Percentiles rank a stretch among this genome's conserved stretches.
phyloP scores from a whole-genome alignment of 306 rosid genomes.

The Parietaria judaica region DNA sequence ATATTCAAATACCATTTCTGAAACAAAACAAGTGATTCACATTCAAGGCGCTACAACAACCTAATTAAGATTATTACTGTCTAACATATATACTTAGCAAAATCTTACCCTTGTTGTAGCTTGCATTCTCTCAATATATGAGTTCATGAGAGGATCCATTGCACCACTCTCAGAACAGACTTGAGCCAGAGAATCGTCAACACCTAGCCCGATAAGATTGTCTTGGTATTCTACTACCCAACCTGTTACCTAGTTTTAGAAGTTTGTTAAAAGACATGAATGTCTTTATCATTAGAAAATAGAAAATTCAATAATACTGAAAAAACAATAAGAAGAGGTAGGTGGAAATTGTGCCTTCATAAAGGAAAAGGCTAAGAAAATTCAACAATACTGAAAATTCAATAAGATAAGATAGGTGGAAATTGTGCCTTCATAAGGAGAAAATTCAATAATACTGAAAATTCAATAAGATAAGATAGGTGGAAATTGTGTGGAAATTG shows the following conservation, averaged over 20 bases:
- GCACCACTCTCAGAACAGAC: constrained; percentile 99
- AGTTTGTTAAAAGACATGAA: constrained; percentile 4
- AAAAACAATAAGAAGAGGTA: background rate
- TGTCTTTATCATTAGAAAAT: background rate
- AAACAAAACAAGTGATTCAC: constrained; percentile 18
- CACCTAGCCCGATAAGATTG: constrained; percentile 81
- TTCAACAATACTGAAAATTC: background rate
- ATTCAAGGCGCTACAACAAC: background rate
- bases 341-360: background rate
- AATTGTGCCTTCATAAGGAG: no score
- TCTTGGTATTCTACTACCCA: constrained; percentile 99
- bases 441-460: no score
- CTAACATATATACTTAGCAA: background rate
- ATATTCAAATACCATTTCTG: constrained; percentile 99
- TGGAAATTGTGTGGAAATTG: no score
- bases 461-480: no score
- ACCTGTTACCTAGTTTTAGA: constrained; percentile 68
- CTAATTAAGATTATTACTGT: background rate
- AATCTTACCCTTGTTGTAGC: constrained; percentile 81
- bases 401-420: background rate
- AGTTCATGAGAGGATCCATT: constrained; percentile 97
- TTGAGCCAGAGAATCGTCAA: constrained; percentile 90
- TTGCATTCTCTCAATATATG: constrained; percentile 97
- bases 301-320: background rate
- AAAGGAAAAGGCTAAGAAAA: background rate